phyloP scores from a whole-genome alignment of 805 yeast species.

The Saccharomycopsis schoenii region DNA sequence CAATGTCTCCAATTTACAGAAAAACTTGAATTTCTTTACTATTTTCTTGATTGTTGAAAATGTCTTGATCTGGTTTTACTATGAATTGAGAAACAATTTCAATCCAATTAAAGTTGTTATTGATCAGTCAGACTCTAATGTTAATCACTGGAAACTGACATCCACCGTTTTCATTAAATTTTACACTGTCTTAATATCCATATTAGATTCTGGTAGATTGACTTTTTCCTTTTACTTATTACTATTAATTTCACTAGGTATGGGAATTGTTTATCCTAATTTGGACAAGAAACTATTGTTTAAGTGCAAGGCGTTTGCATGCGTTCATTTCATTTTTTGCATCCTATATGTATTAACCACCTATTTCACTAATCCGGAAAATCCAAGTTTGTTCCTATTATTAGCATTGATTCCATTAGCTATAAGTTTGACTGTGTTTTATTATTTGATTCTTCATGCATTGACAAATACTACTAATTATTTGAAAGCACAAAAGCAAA shows the following conservation, averaged over 20 bases:
- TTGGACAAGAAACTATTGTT: constrained; percentile 68
- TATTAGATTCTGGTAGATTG: constrained; percentile 70
- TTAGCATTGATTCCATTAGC: constrained; percentile 64
- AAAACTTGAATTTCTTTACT: constrained; percentile 79
- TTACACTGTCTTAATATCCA: constrained; percentile 68
- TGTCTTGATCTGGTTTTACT: constrained; percentile 83
- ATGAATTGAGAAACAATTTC: constrained; percentile 64
- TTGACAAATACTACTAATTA: constrained; percentile 65
- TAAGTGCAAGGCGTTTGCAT: constrained; percentile 52
- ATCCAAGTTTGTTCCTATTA: constrained; percentile 40
- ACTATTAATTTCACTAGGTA: constrained; percentile 80
- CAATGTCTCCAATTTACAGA: constrained; percentile 82
- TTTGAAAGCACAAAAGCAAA: constrained; percentile 77
- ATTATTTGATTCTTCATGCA: constrained; percentile 62
- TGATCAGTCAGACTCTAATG: constrained; percentile 24
- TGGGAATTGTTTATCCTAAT: constrained; percentile 87
- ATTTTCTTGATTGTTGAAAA: constrained; percentile 77
- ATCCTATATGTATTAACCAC: constrained; percentile 44
- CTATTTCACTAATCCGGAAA: constrained; percentile 42
- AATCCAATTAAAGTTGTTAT: constrained; percentile 10
- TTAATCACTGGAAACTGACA: constrained; percentile 30
- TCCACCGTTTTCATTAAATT: constrained; percentile 47
- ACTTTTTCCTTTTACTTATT: constrained; percentile 84
- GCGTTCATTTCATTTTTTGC: constrained; percentile 44
- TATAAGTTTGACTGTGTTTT: constrained; percentile 59